Evolutionary conservation across 805 yeast genomes (phyloP), one percentile per base, ranked within the genome.

Genomic region (Candida adriatica): DNA sequence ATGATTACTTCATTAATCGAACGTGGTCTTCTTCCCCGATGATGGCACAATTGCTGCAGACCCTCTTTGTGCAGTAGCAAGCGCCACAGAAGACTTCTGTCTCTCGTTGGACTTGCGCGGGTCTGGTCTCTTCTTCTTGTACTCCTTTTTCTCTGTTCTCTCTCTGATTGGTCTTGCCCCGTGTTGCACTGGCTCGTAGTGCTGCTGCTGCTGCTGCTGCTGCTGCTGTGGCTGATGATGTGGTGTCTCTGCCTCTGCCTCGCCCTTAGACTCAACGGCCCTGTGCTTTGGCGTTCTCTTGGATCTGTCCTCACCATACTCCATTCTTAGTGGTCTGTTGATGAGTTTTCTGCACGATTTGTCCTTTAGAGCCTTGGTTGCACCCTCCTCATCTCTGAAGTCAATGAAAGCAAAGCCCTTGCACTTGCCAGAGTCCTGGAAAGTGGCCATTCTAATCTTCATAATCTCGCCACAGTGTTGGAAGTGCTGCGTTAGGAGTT

Each of bases 381-480:
- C 88, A 7, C 92, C 88, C 23, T 72, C 75, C 41, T 80, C 84
- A 42, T 77, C 79, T 41, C 65, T 72, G 61, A 88, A 90, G 56
- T 90, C 97, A 21, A 90, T 63, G 51, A 92, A 90, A 2, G 95
- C 87, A 63, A 90, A 90, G 2, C 97, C 97, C 58, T 92, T 92
- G 65, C 97, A 90, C 54, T 88, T 90, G 2, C 96, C 97, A 30
- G 82, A 64, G 54, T 90, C 98, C 59, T 92, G 87, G 59, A 90
- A 90, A n/a, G 98, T 88, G 4, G 97, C 97, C 94, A 88, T 90
- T 56, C 98, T 73, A 33, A 90, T 74, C 43, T 74, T 74, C 18
- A 66, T 60, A 37, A 94, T 90, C 41, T 82, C 87, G 24, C 97
- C 96, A 60, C 95, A 87, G 49, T 81, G 90, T 57, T 81, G 80